Evolutionary conservation across 208 protist species (phyloP), one percentile per base, ranked within the genome.

Genomic region (Leishmania arabica): DNA sequence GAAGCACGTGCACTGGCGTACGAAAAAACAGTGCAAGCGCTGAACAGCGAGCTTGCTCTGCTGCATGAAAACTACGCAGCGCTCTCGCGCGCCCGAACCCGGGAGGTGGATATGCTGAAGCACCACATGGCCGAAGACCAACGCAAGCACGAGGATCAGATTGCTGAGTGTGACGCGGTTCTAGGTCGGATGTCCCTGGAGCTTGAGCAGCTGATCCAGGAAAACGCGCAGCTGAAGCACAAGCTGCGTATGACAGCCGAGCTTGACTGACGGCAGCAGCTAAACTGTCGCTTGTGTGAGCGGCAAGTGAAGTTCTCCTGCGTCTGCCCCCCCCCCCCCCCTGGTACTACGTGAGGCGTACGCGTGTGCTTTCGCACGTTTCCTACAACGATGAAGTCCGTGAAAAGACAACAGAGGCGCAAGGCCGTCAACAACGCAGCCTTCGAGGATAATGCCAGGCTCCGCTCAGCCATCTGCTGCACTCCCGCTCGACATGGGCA

Each of bases 171-270:
- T 70, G 88, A 96, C 78, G 76, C 85, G 1, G 89, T 93, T 60
- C 77, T 96, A 24, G 76, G 84, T 27, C 79, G 89, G 7, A 58
- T 96, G 0, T 89, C 91, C 31, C 75, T 88, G 5, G 93, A 96
- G 65, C 73, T 96, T 40, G 93, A 96, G 77, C 80, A 89, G 70
- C 75, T 95, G 9, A 91, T 96, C 17, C 73, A 71, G 1, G 91
- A 95, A 78, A 96, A 96, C 77, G 89, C 86, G 27, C 84, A 87
- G 31, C 77, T 96, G 34, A 93, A 91, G 76, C 80, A 87, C 37
- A 83, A 84, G 37, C 37, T 91, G 40, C 78, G 78, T 15, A 31
- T 42, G 2, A 27, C 58, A 53, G 21, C 79, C 19, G 45, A 75
- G 37, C 27, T 17, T n/a, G 62, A 62, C 1, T 77, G 74, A 77